Conservation (phyloP, 106 monocot species). For the Narthecium ossifragum region DNA sequence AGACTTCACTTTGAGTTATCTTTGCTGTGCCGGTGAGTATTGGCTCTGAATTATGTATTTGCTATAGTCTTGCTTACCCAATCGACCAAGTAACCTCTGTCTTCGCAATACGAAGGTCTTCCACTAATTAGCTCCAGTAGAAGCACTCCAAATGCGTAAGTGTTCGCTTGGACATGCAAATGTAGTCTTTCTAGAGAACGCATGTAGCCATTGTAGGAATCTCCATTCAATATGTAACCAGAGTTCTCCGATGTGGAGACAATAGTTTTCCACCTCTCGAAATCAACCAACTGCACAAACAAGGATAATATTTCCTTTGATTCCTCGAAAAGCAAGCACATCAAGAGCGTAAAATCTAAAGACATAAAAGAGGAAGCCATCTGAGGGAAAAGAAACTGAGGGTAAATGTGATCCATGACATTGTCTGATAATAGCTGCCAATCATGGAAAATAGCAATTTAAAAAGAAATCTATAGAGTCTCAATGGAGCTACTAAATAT, state of each 20-base stretch:
- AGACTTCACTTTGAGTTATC: not conserved
- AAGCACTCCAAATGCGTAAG: constrained; percentile 78
- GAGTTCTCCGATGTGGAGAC: constrained; percentile 39
- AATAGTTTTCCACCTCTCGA: constrained; percentile 87
- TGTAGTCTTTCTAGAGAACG: constrained; percentile 37
- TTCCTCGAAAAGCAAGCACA: not conserved
- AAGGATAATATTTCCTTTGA: not conserved
- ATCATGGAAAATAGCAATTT: not conserved
- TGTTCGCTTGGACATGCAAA: constrained; percentile 64
- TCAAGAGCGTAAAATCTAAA: not conserved
- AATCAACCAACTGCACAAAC: constrained; percentile 79
- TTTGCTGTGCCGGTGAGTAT: not conserved
- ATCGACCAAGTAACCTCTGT: constrained; percentile 52
- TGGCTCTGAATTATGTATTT: not conserved
- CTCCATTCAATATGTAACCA: constrained; percentile 29
- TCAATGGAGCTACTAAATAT: no score
- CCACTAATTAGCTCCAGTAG: constrained; percentile 87
- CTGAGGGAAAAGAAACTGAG: not conserved
- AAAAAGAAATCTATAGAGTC: not conserved
- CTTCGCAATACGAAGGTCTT: constrained; percentile 56
- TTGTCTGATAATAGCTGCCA: not conserved
- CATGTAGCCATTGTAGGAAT: constrained; percentile 26
- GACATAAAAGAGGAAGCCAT: not conserved
- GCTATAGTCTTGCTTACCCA: constrained; percentile 51
- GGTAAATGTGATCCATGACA: not conserved